phyloP scores from a whole-genome alignment of 768 basidiomycete genomes.

The Hortiboletus flavorubellus region DNA sequence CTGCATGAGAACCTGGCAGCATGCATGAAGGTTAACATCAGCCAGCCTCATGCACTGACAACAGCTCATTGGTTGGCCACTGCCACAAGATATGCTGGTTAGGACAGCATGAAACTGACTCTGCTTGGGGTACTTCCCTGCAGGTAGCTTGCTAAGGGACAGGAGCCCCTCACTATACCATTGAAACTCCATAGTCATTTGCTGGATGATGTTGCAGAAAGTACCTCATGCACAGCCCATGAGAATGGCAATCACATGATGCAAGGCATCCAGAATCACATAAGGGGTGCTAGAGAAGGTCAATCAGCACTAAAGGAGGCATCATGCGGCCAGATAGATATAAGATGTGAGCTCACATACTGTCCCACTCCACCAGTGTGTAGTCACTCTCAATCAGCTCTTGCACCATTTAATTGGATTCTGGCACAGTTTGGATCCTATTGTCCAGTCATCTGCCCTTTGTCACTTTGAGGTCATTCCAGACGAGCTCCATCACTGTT shows the following conservation, averaged over 20 bases:
- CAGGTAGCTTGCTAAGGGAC: no score
- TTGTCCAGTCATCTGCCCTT: slow-evolving; percentile 1
- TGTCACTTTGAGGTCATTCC: neutral
- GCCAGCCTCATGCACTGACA: no score
- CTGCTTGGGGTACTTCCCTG: no score
- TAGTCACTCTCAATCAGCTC: neutral
- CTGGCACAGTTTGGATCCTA: neutral
- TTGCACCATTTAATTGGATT: no score
- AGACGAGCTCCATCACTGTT: no score
- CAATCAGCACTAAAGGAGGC: neutral
- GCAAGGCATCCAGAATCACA: neutral
- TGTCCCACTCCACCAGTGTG: neutral
- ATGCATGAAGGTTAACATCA: no score
- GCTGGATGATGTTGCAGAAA: neutral
- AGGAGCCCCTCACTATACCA: no score
- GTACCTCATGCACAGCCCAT: no score
- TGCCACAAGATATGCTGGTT: neutral
- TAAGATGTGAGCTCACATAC: neutral
- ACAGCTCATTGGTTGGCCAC: neutral
- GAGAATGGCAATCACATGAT: neutral
- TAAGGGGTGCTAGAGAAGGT: neutral
- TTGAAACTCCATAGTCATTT: no score
- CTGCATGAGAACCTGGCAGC: neutral
- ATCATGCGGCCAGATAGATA: no score
- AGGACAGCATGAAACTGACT: neutral